Base-by-base conservation (phyloP, 192 early-diverging fungal genomes). In the Piromyces finnis region DNA sequence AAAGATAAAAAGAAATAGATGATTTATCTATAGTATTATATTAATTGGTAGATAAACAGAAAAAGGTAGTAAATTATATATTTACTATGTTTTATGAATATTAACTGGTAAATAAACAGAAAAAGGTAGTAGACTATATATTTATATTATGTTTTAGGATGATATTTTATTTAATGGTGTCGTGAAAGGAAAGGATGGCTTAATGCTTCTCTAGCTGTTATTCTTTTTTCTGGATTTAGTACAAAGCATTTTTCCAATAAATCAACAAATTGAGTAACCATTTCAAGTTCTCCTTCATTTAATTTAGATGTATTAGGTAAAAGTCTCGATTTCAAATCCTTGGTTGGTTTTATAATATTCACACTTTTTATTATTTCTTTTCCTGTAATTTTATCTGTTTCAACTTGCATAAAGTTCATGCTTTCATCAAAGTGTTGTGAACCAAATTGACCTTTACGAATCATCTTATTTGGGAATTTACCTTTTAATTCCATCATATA, bases 401-500 rank as follows among this genome's bases (percentile, higher is more conserved):
- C 29, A 3, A 41, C 82, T 6, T 88, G 86, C 78, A 93, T 81
- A 82, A 96, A 96, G 35, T 86, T 86, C 29, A 84, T 86, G 37
- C 90, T 86, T 18, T 94, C 91, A 82, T 96, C 95, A 90, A 99
- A 99, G 79, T 99, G 95, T 84, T 94, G 90, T 22, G 82, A 78
- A 59, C 88, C 88, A 82, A 98, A 94, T 85, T 93, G 91, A 0
- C 94, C 97, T 36, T 92, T 90, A 26, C 93, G 89, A 77, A 97
- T 86, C 89, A 95, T 88, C 79, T 94, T 93, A 83, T 90, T 92
- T 14, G 94, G 87, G 82, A 97, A 94, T 30, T 90, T 91, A 17
- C 97, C 97, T 79, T 96, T 96, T 5, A 93, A 81, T 80, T 99
- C 95, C 95, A 97, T 97, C 89, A 96, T 94, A 37, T 93, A 86